Conservation (phyloP, 1,284 basidiomycete species). For the Trametes versicolor region DNA sequence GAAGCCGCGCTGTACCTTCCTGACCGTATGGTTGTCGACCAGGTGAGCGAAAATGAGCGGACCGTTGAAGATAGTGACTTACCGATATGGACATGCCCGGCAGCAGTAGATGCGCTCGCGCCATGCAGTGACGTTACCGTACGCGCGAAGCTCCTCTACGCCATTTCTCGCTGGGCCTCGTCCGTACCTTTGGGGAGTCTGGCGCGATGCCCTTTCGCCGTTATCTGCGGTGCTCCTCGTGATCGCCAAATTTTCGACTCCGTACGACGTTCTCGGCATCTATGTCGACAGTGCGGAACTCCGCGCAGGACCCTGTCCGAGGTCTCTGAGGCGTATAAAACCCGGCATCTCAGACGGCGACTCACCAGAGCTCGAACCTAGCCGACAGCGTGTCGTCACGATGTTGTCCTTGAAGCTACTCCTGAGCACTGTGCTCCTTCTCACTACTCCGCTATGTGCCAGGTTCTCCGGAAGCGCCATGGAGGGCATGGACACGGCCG, state of each 20-base stretch:
- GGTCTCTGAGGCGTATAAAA: not conserved
- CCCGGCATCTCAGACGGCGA: not conserved
- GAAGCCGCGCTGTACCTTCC: slow-evolving; percentile 16
- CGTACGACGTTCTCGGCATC: slow-evolving; percentile 16
- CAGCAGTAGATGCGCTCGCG: slow-evolving; percentile 12
- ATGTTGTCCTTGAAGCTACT: slow-evolving; percentile 18
- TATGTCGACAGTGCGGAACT: slow-evolving; percentile 13
- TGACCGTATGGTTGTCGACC: slow-evolving; percentile 24
- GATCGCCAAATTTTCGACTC: slow-evolving; percentile 16
- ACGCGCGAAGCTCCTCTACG: slow-evolving; percentile 4
- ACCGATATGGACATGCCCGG: slow-evolving; percentile 9
- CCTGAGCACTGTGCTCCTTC: slow-evolving; percentile 15
- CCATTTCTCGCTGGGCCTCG: slow-evolving; percentile 3
- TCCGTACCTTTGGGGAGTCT: not conserved
- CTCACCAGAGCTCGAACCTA: not conserved
- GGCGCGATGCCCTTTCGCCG: slow-evolving; percentile 22
- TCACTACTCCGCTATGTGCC: slow-evolving; percentile 16
- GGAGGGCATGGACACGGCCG: slow-evolving; percentile 53
- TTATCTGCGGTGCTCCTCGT: slow-evolving; percentile 29
- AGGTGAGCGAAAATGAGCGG: slow-evolving; percentile 28
- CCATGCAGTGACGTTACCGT: slow-evolving; percentile 4
- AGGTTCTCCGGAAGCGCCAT: slow-evolving; percentile 36
- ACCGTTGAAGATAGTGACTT: slow-evolving; percentile 20
- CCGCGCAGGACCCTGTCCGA: slow-evolving; percentile 5
- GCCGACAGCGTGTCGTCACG: not conserved